Conservation (phyloP, 208 protist species). For the Crithidia sp. region DNA sequence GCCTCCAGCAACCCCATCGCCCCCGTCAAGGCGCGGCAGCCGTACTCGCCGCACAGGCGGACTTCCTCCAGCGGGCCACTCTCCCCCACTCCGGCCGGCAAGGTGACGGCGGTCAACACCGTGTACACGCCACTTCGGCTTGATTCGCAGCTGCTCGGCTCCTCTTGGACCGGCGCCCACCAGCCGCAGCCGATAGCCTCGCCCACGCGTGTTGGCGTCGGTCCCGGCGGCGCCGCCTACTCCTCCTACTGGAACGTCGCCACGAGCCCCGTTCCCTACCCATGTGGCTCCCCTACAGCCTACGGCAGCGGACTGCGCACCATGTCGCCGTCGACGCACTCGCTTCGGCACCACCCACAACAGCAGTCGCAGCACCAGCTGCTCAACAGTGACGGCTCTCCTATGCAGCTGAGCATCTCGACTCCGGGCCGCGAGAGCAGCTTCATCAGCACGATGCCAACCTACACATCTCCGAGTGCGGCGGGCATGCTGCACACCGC, state of each 20-base stretch:
- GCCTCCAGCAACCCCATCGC: conserved; percentile 4
- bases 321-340: conserved; percentile 20
- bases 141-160: conserved; percentile 30
- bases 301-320: conserved; percentile 17
- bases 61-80: conserved; percentile 9
- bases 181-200: conserved; percentile 5
- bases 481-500: conserved; percentile 18
- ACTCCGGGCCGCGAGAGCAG: conserved; percentile 23
- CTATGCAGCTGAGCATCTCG: conserved; percentile 29
- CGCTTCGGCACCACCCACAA: conserved; percentile 13
- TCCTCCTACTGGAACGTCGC: conserved; percentile 36
- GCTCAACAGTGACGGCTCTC: conserved; percentile 21
- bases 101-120: conserved; percentile 4
- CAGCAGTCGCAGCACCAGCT: conserved; percentile 9
- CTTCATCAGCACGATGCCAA: conserved; percentile 3
- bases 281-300: conserved; percentile 23
- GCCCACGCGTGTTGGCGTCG: conserved; percentile 8
- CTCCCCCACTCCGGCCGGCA: conserved; percentile 8
- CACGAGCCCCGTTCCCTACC: conserved; percentile 11
- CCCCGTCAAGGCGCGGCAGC: background rate
- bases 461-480: conserved; percentile 3
- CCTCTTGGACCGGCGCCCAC: conserved; percentile 17
- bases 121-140: conserved; percentile 23
- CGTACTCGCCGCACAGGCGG: conserved; percentile 13
- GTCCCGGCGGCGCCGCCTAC: conserved; percentile 1